Evolutionary conservation across 768 basidiomycete genomes (phyloP), one percentile per base, ranked within the genome.

Genomic region (Amyloporia xantha): DNA sequence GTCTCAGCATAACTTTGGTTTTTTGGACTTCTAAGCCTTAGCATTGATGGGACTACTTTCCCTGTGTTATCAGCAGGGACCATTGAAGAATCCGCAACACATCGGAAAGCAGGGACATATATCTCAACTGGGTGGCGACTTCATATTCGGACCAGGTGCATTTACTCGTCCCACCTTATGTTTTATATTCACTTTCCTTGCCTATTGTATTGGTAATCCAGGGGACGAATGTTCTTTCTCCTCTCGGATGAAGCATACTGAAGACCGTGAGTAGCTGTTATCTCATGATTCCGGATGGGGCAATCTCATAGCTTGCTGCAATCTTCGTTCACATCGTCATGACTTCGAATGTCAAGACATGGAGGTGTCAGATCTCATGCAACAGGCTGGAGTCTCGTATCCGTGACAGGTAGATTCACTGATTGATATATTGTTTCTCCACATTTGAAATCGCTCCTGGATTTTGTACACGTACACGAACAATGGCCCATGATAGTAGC

Each of bases 71-170:
- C n/a, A 57, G 58, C 42, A 51, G 5, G 58, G 57, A 4, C 52
- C 56, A 19, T 23, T 79, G 9, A 71, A 68, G 60, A 60, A 74
- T 28, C 73, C 75, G 0, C 55, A 54, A 1, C 63, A 74, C 15
- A 66, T 79, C n/a, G 81, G 80, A 0, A 81, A 81, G 57, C 76
- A 81, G 48, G 83, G 82, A 0, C 78, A 81, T 43, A 55, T 77
- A n/a, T 70, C 73, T 0, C 81, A 85, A 58, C 63, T 81, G 0
- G 82, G 82, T 4, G 81, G 80, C 2, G 82, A 85, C 21, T 83
- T 82, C 45, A 61, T 85, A 11, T 67, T 84, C 42, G 78, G 77
- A 19, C 77, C 79, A 17, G 79, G 79, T 79, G 53, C 26, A 66
- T 54, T 25, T 38, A 13, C 26, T n/a, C n/a, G 10, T 5, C 26